Evolutionary conservation across 495 filamentous ascomycete species (phyloP).

Genomic region (Neurospora cerealis): DNA sequence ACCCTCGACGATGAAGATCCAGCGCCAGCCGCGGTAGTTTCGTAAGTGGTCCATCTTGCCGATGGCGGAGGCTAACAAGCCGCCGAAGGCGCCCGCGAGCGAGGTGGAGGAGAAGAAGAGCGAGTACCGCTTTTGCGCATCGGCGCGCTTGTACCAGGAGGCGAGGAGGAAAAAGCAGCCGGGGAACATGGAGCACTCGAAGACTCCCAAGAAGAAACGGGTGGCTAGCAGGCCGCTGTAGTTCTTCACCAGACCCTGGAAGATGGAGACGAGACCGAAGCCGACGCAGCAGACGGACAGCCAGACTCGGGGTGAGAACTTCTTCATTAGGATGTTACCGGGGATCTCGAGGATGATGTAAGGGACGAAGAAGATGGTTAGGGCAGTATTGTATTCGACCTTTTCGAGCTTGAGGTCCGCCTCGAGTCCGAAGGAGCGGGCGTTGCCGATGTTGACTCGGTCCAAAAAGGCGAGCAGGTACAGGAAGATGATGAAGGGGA

Average conservation of each 20-base stretch:
- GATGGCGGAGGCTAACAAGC: conserved; percentile 72
- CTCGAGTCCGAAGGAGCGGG: conserved; percentile 51
- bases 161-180: conserved; percentile 69
- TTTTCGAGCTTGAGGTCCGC: conserved; percentile 50
- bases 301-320: conserved; percentile 74
- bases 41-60: conserved; percentile 66
- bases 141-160: conserved; percentile 82
- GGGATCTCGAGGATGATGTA: conserved; percentile 86
- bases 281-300: conserved; percentile 69
- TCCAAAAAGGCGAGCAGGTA: conserved; percentile 86
- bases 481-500: conserved; percentile 73
- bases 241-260: conserved; percentile 70
- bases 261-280: conserved; percentile 68
- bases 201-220: conserved; percentile 79
- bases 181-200: conserved; percentile 87
- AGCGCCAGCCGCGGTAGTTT: conserved; percentile 76
- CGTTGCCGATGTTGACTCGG: conserved; percentile 65
- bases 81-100: conserved; percentile 79
- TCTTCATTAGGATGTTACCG: conserved; percentile 78
- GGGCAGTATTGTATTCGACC: conserved; percentile 61
- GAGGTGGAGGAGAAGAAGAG: conserved; percentile 80
- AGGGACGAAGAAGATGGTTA: conserved; percentile 88
- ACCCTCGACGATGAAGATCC: conserved; percentile 72
- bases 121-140: conserved; percentile 80
- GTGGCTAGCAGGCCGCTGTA: conserved; percentile 72